Percentiles rank a stretch among this genome's conserved stretches.
Conservation (phyloP, 495 filamentous ascomycete genomes). For the Hypoxylon cercidicola region DNA sequence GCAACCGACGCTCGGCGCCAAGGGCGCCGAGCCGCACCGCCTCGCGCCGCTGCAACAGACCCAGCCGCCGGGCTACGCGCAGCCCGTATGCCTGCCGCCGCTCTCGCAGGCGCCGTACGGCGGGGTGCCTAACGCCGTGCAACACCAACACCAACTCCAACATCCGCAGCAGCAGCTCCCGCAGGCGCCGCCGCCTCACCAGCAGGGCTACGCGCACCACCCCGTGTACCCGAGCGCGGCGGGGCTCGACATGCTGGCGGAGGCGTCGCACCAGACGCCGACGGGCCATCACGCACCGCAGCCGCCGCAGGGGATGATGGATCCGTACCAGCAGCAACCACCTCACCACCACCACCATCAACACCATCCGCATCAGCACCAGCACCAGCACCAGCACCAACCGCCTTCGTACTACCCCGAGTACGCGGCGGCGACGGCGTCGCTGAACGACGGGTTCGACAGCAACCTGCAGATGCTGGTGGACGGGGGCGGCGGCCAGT, state of each 20-base stretch:
- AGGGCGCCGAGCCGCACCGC: slow-evolving; percentile 32
- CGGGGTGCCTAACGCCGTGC: neutral
- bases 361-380: no score
- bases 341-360: slow-evolving; percentile 26
- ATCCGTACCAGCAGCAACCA: slow-evolving; percentile 24
- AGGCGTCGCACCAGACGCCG: slow-evolving; percentile 34
- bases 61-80: slow-evolving; percentile 26
- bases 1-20: slow-evolving; percentile 4
- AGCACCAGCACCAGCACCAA: neutral
- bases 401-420: slow-evolving; percentile 34
- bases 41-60: slow-evolving; percentile 43
- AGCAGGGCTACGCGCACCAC: slow-evolving; percentile 27
- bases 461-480: slow-evolving; percentile 48
- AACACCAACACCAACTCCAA: slow-evolving; percentile 19
- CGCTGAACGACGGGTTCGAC: slow-evolving; percentile 49
- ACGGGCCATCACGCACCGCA: slow-evolving; percentile 12
- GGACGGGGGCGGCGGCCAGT: slow-evolving; percentile 39
- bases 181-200: slow-evolving; percentile 17
- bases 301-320: slow-evolving; percentile 22
- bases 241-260: slow-evolving; percentile 36
- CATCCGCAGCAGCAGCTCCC: slow-evolving; percentile 14
- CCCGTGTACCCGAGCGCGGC: slow-evolving; percentile 23
- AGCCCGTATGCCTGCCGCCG: slow-evolving; percentile 44
- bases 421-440: slow-evolving; percentile 19
- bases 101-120: slow-evolving; percentile 42